Evolutionary conservation across 192 early-diverging fungal species (phyloP), one percentile per base, ranked within the genome.

Genomic region (Backusella luteola): DNA sequence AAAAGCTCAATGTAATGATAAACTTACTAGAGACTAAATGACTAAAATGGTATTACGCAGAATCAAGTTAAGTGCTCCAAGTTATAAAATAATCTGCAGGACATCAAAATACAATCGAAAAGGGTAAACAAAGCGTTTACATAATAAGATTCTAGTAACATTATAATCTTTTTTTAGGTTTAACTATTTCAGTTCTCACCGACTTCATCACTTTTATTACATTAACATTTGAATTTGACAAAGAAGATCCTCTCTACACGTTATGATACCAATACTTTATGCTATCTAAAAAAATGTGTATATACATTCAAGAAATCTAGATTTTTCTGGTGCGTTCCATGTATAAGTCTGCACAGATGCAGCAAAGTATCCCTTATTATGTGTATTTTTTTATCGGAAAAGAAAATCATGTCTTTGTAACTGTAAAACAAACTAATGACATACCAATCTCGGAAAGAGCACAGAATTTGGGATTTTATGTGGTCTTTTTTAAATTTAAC

Each of bases 61-160:
- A 59, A 59, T 59, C 53, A 59, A 23, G 53, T 59, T 59, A 23
- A 59, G 53, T 59, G 26, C 53, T 23, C 21, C 2, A 59, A 59
- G 53, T 59, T 59, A 59, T 59, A 59, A 59, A 59, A 59, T 59
- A 59, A 59, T 59, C 53, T 59, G 53, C 53, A 59, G 53, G 6
- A 59, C 53, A 59, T 59, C 6, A 59, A 59, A 59, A 59, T 53
- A 53, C n/a, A 21, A 6, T 53, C 52, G 6, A 53, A 23, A 53
- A 39, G 8, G 53, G 53, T 23, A 56, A 56, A 56, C 53, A 56
- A 56, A 56, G 23, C 53, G 53, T 59, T 59, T 59, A 59, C 53
- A 56, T 59, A 59, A 26, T 59, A 26, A 59, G 26, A 19, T 59
- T 26, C 23, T 21, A 26, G 53, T 59, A 59, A 9, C 21, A 59